These are phyloP conservation scores for Neofusicoccum kwambonambiense DNA, from an alignment of 2,329 filamentous ascomycete genomes.

Conservation along the genomic window DNA sequence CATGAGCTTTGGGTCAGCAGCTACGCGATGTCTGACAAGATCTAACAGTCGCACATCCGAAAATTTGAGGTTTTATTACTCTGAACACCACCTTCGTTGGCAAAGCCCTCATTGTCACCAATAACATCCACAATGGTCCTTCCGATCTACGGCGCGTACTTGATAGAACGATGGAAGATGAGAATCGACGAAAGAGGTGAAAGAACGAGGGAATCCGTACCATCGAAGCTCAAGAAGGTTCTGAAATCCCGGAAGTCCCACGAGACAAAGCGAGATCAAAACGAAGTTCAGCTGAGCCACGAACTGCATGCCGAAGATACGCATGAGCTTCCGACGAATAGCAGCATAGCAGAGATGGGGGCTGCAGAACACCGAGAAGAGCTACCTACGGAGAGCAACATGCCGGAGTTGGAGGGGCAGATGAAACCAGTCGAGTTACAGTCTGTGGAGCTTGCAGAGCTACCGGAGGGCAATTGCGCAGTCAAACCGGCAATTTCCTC, in stretches of 20 bases:
- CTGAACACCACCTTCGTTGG: no score
- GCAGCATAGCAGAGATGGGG: neutral
- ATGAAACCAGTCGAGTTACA: neutral
- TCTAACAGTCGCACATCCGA: no score
- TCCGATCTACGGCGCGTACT: no score
- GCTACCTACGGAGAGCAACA: neutral
- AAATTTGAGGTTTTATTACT: no score
- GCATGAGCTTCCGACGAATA: neutral
- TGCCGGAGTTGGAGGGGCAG: neutral
- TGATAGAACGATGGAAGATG: no score
- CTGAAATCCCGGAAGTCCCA: neutral
- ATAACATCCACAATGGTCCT: no score
- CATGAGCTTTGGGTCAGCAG: no score
- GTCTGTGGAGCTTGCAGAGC: neutral
- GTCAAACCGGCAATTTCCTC: neutral
- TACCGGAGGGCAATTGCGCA: neutral
- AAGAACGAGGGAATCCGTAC: no score
- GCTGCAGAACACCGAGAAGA: neutral
- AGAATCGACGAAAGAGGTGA: no score
- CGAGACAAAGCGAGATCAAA: neutral
- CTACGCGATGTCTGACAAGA: no score
- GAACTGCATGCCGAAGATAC: neutral
- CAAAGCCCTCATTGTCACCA: no score
- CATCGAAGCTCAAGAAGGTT: neutral
- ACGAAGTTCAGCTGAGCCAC: neutral